These are phyloP conservation scores for Carex sylvatica DNA, from an alignment of 202 grass and related monocot species.

Conservation along the genomic window DNA sequence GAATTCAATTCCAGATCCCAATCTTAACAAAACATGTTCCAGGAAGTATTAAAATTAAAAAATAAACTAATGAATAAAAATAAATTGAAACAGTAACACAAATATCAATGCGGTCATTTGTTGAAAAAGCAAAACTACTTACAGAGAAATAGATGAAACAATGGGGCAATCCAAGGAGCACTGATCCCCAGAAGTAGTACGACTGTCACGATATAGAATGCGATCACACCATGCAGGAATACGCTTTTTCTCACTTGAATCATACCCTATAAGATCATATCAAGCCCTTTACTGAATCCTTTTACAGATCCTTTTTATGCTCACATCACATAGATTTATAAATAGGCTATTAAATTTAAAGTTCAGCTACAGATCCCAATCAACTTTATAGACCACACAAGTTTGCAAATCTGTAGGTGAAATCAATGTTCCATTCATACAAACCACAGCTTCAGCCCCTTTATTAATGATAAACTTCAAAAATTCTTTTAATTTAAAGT, in stretches of 20 bases:
- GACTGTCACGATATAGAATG: constrained; percentile 73
- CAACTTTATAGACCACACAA: background rate
- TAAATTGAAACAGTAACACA: background rate
- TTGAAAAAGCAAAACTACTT: constrained; percentile 48
- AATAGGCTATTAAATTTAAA: background rate
- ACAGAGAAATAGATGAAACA: constrained; percentile 79
- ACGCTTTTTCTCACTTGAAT: constrained; percentile 82
- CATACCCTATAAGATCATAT: constrained; percentile 56
- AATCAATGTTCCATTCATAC: background rate
- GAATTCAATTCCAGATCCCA: background rate
- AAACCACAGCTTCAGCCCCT: background rate
- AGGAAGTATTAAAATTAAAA: background rate
- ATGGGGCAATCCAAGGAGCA: constrained; percentile 72
- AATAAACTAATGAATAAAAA: constrained; percentile 14
- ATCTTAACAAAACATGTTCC: background rate
- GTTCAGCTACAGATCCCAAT: background rate
- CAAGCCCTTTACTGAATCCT: background rate
- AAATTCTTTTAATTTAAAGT: background rate
- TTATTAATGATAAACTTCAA: background rate
- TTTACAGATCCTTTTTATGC: background rate
- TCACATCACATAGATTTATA: background rate
- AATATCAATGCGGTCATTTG: background rate
- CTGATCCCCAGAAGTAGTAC: constrained; percentile 39
- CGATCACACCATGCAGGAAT: constrained; percentile 96
- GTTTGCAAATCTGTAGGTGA: background rate